A percentile compares a stretch with the other conserved stretches of the same genome.
phyloP scores from a whole-genome alignment of 2,329 filamentous ascomycete species.

The Fusarium buxicola region DNA sequence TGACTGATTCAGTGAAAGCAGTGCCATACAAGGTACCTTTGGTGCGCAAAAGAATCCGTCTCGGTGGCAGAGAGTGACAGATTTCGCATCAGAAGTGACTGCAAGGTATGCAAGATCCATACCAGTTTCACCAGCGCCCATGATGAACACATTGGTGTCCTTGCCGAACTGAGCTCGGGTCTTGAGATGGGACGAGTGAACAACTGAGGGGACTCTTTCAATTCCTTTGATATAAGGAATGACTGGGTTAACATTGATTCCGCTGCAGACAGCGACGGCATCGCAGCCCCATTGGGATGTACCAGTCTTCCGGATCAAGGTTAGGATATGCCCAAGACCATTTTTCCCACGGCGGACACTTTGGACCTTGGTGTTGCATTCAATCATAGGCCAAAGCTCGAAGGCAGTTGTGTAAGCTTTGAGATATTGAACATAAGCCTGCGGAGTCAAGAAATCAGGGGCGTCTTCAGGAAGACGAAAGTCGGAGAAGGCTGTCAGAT shows the following conservation, averaged over 20 bases:
- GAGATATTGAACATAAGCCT: slow-evolving; percentile 58
- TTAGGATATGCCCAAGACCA: slow-evolving; percentile 26
- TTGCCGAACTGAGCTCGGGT: slow-evolving; percentile 55
- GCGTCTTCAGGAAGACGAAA: slow-evolving; percentile 56
- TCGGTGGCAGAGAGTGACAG: slow-evolving; percentile 58
- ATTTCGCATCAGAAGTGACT: slow-evolving; percentile 55
- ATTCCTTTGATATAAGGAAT: slow-evolving; percentile 55
- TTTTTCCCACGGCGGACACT: slow-evolving; percentile 37
- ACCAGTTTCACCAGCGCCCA: slow-evolving; percentile 60
- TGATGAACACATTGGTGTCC: slow-evolving; percentile 54
- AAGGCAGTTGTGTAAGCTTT: slow-evolving; percentile 55
- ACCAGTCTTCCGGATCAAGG: slow-evolving; percentile 10
- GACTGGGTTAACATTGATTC: slow-evolving; percentile 56
- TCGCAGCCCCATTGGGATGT: slow-evolving; percentile 53
- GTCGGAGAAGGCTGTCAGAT: slow-evolving; percentile 63
- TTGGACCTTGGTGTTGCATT: slow-evolving; percentile 49
- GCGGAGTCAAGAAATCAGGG: slow-evolving; percentile 58
- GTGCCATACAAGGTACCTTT: slow-evolving; percentile 47
- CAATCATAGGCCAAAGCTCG: slow-evolving; percentile 52
- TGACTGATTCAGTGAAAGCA: fast-evolving
- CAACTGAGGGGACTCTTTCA: slow-evolving; percentile 49
- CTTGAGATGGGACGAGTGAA: slow-evolving; percentile 60
- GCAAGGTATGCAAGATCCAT: slow-evolving; percentile 60
- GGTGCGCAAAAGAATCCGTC: slow-evolving; percentile 60
- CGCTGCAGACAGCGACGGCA: slow-evolving; percentile 59